Evolutionary conservation across 1,284 basidiomycete species (phyloP), one percentile per base, ranked within the genome.

Genomic region (Cutaneotrichosporon curvatum): DNA sequence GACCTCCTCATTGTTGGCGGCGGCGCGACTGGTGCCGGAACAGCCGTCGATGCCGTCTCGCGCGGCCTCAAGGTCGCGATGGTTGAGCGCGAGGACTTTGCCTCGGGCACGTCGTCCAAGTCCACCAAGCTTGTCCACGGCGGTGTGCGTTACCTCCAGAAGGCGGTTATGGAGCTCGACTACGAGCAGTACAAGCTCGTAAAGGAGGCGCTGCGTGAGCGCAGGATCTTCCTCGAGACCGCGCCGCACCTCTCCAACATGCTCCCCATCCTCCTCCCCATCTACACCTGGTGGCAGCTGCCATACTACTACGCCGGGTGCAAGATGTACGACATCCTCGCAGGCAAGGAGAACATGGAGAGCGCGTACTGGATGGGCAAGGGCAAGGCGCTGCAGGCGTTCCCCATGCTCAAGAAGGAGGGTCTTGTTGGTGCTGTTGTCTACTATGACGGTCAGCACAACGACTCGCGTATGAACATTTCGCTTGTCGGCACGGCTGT

Each of bases 361-460:
- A 79, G 80, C 4, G 89, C 87, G 10, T 98, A 98, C 72, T 76
- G 96, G 57, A 91, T 98, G 83, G 85, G 84, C 63, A 87, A 85
- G 66, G 85, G 87, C 23, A 91, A 92, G 66, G 88, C 94, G 0
- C 75, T 97, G 59, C 77, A 79, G 56, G 69, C 66, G 25, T 73
- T 75, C 60, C 87, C 94, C 45, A 98, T 94, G 10, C 73, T 98
- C 19, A 90, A 92, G 2, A 97, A 92, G 1, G 94, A 97, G 68
- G 81, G 89, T 21, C 79, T 97, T 15, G 87, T 91, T 25, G 94
- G 94, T 32, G 90, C 90, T 19, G 79, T 98, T 52, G 92, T 97
- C 40, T 97, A 97, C 73, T 96, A 97, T 58, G 94, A 98, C 63
- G 91, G 91, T 43, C 94, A 96, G 75, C 94, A 98, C 75, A 98